phyloP scores from a whole-genome alignment of 768 basidiomycete species.

The Rhizopogon vesiculosus region DNA sequence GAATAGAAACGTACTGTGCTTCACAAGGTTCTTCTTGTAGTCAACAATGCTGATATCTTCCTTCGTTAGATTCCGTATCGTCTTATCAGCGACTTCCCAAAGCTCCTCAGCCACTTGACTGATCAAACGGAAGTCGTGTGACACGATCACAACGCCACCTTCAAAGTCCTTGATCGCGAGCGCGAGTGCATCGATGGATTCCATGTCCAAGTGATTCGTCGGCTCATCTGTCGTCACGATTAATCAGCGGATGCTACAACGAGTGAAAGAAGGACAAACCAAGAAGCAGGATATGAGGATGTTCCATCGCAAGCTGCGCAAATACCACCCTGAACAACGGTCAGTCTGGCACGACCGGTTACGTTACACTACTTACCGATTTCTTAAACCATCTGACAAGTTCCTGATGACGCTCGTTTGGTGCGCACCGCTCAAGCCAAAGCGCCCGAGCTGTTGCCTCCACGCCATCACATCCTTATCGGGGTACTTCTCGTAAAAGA shows the following conservation, averaged over 20 bases:
- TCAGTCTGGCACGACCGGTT: constrained; percentile 12
- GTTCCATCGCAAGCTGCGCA: constrained; percentile 94
- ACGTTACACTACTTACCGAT: constrained; percentile 55
- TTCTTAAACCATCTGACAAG: constrained; percentile 92
- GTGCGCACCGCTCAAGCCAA: constrained; percentile 91
- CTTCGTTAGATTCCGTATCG: constrained; percentile 89
- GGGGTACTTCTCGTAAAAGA: constrained; percentile 81
- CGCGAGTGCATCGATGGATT: constrained; percentile 94
- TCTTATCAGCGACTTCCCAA: constrained; percentile 96
- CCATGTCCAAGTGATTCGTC: constrained; percentile 98
- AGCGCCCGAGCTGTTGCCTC: constrained; percentile 92
- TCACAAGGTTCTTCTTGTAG: constrained; percentile 86
- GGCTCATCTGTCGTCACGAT: constrained; percentile 64
- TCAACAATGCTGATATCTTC: constrained; percentile 87
- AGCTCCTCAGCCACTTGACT: constrained; percentile 97
- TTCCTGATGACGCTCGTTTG: constrained; percentile 93
- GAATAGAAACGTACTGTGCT: constrained; percentile 54
- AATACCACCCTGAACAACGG: constrained; percentile 73
- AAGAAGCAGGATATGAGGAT: constrained; percentile 89
- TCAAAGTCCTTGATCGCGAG: constrained; percentile 94
- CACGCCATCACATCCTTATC: constrained; percentile 92
- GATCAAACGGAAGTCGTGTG: constrained; percentile 99
- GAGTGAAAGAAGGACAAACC: constrained; percentile 37
- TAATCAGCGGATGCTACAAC: constrained; percentile 7
- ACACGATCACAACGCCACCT: constrained; percentile 98